phyloP scores from a whole-genome alignment of 1,284 basidiomycete species.

The Ustilago shanxiensis region DNA sequence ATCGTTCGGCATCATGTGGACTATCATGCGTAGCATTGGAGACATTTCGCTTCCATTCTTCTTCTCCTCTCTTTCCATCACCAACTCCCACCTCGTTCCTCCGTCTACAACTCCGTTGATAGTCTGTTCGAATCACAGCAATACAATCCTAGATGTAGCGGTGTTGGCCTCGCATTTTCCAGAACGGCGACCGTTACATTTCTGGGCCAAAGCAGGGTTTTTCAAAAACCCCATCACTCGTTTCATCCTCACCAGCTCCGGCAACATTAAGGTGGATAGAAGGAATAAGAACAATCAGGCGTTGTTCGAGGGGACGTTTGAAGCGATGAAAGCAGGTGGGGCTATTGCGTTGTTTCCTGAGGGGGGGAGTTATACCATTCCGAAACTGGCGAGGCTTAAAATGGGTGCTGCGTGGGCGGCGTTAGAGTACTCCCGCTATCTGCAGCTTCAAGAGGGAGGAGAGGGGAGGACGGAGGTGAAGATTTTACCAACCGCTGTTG shows the following conservation, averaged over 20 bases:
- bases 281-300: slow-evolving; percentile 89
- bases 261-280: slow-evolving; percentile 95
- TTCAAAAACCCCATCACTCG: slow-evolving; percentile 78
- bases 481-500: slow-evolving; percentile 87
- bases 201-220: slow-evolving; percentile 85
- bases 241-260: slow-evolving; percentile 84
- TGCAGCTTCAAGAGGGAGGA: slow-evolving; percentile 16
- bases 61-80: slow-evolving; percentile 46
- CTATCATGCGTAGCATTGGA: slow-evolving; percentile 58
- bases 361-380: slow-evolving; percentile 82
- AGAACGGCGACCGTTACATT: slow-evolving; percentile 83
- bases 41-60: slow-evolving; percentile 53
- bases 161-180: slow-evolving; percentile 77
- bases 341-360: slow-evolving; percentile 95
- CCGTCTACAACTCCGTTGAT: slow-evolving; percentile 45
- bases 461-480: slow-evolving; percentile 71
- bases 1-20: slow-evolving; percentile 56
- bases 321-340: slow-evolving; percentile 81
- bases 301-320: slow-evolving; percentile 90
- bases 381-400: slow-evolving; percentile 91
- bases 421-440: slow-evolving; percentile 82
- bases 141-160: slow-evolving; percentile 63
- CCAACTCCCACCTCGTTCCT: slow-evolving; percentile 29
- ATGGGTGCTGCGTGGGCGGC: slow-evolving; percentile 96
- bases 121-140: slow-evolving; percentile 73